Base-by-base conservation (phyloP, 2,329 filamentous ascomycete genomes). In the Fusarium sp. region DNA sequence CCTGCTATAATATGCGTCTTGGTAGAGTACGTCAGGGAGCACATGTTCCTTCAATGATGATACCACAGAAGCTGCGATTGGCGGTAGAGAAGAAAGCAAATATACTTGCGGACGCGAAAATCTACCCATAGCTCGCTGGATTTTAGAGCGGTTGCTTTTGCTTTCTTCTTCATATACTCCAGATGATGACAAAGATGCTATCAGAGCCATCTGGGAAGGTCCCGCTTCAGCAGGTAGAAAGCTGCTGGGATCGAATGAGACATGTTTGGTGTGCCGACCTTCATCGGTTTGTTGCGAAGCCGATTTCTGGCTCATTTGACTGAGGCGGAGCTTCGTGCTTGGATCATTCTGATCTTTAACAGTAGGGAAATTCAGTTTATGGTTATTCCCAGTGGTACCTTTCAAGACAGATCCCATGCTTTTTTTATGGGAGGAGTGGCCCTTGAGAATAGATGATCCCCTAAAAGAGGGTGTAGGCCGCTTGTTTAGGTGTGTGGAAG, bases 1-100 rank as follows among this genome's bases (percentile, higher is more conserved):
- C 29, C 92, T 86, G 72, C 94, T 92, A 77, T 97, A 98, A 75
- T 91, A 94, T 1, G 94, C 91, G 76, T 94, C 90, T 78, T 94
- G 92, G 69, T 97, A 97, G 51, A 98, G 86, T 16, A 92, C 86
- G 62, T 90, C 84, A 1, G 92, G 91, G 11, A 90, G 44, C 16
- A 65, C 41, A 32, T 76, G 46, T 2, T 77, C 75, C 11, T 70
- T 70, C 52, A 80, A 57, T 2, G 74, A 69, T 8, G 64, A 34
- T 12, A 58, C 47, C 16, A 79, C 70, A 12, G 41, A 53, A 11
- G 70, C 70, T 4, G 72, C 70, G 12, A 78, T 75, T 0, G 81
- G 79, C 20, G 76, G 75, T 0, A 71, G 69, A 6, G 58, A 48
- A 12, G 75, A 73, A 51, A 75, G 77, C 8, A 80, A 51, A 13